A percentile compares a stretch with the other conserved stretches of the same genome.
phyloP scores from a whole-genome alignment of 164 flowering plant genomes.

The Stephania cephalantha region DNA sequence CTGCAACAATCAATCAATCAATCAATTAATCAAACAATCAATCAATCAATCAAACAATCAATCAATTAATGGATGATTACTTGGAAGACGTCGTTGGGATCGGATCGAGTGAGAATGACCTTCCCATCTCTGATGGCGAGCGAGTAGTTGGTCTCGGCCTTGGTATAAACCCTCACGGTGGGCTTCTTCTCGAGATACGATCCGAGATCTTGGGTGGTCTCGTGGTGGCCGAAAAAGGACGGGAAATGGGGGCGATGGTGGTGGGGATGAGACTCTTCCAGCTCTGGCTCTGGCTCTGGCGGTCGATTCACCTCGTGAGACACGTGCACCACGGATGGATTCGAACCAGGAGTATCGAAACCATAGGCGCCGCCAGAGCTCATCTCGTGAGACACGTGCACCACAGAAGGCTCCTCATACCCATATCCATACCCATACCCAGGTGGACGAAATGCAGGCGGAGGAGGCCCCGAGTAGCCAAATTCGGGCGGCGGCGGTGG shows the following conservation, averaged over 20 bases:
- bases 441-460: not conserved
- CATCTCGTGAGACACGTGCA: not conserved
- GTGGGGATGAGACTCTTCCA: not conserved
- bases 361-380: not conserved
- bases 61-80: slow-evolving; percentile 15
- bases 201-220: slow-evolving; percentile 10
- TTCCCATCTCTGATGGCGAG: slow-evolving; percentile 52
- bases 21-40: not conserved
- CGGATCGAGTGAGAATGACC: slow-evolving; percentile 45
- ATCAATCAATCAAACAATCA: not conserved
- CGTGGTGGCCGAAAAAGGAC: slow-evolving; percentile 26
- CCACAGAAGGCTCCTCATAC: too few species aligned
- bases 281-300: not conserved
- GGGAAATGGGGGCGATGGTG: slow-evolving; percentile 17
- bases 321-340: not conserved
- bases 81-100: slow-evolving; percentile 43
- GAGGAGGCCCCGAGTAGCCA: not conserved
- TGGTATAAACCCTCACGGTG: slow-evolving; percentile 39
- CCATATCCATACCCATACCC: too few species aligned
- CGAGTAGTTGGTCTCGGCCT: slow-evolving; percentile 41
- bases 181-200: slow-evolving; percentile 23
- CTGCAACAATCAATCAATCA: slow-evolving; percentile 24
- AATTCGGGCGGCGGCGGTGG: not conserved
- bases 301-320: not conserved
- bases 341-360: not conserved